Conservation (phyloP, 345 rosid genomes). For the Gynandropsis gynandra region DNA sequence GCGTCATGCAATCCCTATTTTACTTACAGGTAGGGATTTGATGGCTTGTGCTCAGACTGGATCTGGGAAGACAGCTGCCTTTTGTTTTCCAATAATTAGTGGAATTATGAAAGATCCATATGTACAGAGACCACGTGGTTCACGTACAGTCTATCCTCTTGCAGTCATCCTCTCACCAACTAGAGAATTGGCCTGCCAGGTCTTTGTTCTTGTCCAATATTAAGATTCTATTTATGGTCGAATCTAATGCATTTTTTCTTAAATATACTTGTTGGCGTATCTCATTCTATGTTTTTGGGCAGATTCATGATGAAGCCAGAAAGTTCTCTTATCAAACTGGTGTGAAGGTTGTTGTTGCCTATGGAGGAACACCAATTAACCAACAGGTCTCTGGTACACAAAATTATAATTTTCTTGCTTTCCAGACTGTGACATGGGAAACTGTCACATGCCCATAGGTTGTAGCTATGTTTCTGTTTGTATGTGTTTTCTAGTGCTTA, state of each 20-base stretch:
- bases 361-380: conserved; percentile 95
- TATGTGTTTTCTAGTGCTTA: conserved; percentile 2
- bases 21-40: conserved; percentile 76
- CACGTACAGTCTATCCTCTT: conserved; percentile 73
- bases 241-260: conserved; percentile 12
- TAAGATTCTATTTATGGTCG: conserved; percentile 5
- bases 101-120: conserved; percentile 73
- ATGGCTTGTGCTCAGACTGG: conserved; percentile 99
- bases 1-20: conserved; percentile 85
- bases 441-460: neutral
- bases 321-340: conserved; percentile 97
- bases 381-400: conserved; percentile 50
- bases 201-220: conserved; percentile 31
- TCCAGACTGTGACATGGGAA: neutral
- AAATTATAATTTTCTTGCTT: neutral
- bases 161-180: conserved; percentile 98
- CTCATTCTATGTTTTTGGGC: conserved; percentile 19
- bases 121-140: conserved; percentile 77
- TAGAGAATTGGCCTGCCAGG: conserved; percentile 93
- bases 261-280: neutral
- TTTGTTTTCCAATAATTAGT: conserved; percentile 90
- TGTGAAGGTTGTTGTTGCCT: conserved; percentile 92
- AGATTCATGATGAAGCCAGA: conserved; percentile 97
- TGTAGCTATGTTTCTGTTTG: conserved; percentile 3
- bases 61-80: conserved; percentile 98